phyloP scores from a whole-genome alignment of 768 basidiomycete species.

The Lyophyllum atratum region DNA sequence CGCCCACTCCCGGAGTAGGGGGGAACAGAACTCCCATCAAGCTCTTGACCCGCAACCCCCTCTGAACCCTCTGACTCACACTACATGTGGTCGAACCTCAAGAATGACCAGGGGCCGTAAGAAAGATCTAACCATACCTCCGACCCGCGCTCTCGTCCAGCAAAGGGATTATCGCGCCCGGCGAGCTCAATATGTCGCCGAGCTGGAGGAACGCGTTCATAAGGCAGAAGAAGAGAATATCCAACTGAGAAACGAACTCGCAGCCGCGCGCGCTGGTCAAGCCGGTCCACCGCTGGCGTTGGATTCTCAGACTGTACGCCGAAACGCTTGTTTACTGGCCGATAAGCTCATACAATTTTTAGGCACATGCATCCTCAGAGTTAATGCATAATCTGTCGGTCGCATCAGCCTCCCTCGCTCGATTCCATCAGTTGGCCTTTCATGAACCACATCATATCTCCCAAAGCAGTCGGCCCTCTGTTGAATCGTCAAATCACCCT shows the following conservation, averaged over 20 bases:
- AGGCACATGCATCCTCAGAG: conserved; percentile 57
- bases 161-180: conserved; percentile 69
- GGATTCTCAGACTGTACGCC: conserved; percentile 34
- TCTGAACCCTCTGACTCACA: conserved; percentile 4
- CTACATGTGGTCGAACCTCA: conserved; percentile 13
- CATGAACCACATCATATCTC: conserved; percentile 24
- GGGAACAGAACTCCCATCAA: conserved; percentile 11
- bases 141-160: conserved; percentile 57
- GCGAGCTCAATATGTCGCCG: conserved; percentile 55
- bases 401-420: conserved; percentile 50
- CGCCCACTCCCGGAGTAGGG: conserved; percentile 18
- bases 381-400: conserved; percentile 49
- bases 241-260: conserved; percentile 49
- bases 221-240: conserved; percentile 57
- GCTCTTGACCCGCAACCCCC: conserved; percentile 11
- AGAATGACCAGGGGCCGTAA: conserved; percentile 67
- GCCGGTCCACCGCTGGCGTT: conserved; percentile 28
- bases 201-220: conserved; percentile 57
- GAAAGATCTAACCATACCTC: conserved; percentile 62
- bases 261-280: conserved; percentile 40
- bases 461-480: conserved; percentile 9
- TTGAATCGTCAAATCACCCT: conserved; percentile 7
- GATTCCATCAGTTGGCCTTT: conserved; percentile 53
- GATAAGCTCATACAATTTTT: conserved; percentile 11
- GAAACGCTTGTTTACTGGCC: not conserved